phyloP scores from a whole-genome alignment of 495 filamentous ascomycete species.

The Recurvomyces mirabilis region DNA sequence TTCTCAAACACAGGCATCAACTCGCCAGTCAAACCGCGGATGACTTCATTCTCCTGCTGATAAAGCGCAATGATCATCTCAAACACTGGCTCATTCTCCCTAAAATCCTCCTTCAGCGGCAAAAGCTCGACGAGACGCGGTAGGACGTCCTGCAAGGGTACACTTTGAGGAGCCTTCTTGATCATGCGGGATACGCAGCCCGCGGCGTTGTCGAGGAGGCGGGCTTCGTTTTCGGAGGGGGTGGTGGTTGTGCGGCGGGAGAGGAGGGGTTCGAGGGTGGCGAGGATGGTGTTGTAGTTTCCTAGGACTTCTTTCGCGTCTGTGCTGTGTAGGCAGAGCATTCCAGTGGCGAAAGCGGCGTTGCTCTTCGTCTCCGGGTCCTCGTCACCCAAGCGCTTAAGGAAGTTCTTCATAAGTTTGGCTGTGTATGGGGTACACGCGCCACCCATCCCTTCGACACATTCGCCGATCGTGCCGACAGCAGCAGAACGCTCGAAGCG shows the following conservation, averaged over 20 bases:
- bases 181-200: conserved; percentile 92
- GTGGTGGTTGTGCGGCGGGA: conserved; percentile 40
- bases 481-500: conserved; percentile 75
- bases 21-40: conserved; percentile 50
- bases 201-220: conserved; percentile 84
- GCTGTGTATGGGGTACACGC: conserved; percentile 66
- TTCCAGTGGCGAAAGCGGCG: conserved; percentile 78
- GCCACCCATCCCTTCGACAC: conserved; percentile 70
- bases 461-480: conserved; percentile 86
- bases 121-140: conserved; percentile 67
- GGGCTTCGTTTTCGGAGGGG: conserved; percentile 39
- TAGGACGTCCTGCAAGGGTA: conserved; percentile 70
- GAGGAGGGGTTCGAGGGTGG: conserved; percentile 74
- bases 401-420: conserved; percentile 60
- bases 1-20: conserved; percentile 71
- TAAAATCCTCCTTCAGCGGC: conserved; percentile 85
- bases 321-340: conserved; percentile 68
- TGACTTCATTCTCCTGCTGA: conserved; percentile 43
- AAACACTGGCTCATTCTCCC: conserved; percentile 91
- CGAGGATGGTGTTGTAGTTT: conserved; percentile 62
- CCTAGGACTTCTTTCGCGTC: conserved; percentile 59
- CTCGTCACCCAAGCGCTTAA: conserved; percentile 80
- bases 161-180: conserved; percentile 61
- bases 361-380: conserved; percentile 91
- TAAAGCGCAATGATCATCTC: conserved; percentile 77